Evolutionary conservation across 78 protist genomes (phyloP), one percentile per base, ranked within the genome.

Genomic region (Dictyostelium capitatum): DNA sequence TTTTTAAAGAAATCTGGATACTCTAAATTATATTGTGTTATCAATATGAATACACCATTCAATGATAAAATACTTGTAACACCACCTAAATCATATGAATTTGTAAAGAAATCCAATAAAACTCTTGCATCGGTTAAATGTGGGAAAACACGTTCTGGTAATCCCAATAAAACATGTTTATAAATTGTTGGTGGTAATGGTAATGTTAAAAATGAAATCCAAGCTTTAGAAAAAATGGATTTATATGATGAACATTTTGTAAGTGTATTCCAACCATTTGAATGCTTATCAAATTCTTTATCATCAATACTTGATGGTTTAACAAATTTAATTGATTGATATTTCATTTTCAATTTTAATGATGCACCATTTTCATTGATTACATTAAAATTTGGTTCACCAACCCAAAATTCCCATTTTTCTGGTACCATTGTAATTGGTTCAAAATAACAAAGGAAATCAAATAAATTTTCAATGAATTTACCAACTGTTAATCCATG

Each of bases 1-100:
- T 89, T 74, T 51, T 47, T 80, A 89, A 57, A 97, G 79, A 97
- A 97, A 47, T 50, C 78, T 28, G 98, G 98, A 41, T 89, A 96
- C 41, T 96, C 98, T 23, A 96, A 80, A 62, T 95, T 81, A 84
- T 97, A 85, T 53, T 91, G 78, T 50, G 80, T 41, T 15, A 97
- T 97, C 62, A 97, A 85, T 46, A 80, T 50, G 81, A 96, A 96
- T 64, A 97, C 25, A 47, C 97, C 95, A 75, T 89, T 79, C 32
- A 97, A 81, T 17, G 97, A 90, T 3, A 97, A 95, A 25, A 97
- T 77, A 50, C 91, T 78, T 23, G 67, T 82, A 5, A 97, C 85
- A 20, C 98, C 98, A 62, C 97, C 97, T 17, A 83, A 12, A 25
- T 56, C 80, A 12, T 53, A 90, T 11, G 84, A 89, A 14, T 75